Evolutionary conservation across 306 rosid species (phyloP), one percentile per base, ranked within the genome.

Genomic region (Fragaria iinumae): DNA sequence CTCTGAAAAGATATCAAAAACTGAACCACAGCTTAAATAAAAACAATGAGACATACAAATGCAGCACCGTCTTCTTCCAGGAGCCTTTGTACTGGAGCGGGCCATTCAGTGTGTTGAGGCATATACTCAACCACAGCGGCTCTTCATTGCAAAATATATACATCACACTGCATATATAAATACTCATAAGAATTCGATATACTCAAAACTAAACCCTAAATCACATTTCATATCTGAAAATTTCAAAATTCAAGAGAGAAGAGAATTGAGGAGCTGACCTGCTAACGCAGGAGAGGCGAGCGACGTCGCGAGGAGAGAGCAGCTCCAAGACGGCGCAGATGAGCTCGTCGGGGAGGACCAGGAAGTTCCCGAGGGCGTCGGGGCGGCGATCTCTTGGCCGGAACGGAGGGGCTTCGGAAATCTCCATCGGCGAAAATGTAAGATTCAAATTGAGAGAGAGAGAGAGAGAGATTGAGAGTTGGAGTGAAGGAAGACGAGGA

Each of bases 261-360:
- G 32, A 53, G 69, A 39, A 27, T 39, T 3, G 39, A 49, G 39
- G 29, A 21, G 74, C 3, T 4, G 8, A 95, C 99, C 97, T 95
- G 97, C 97, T 92, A 69, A 87, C 99, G 77, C 97, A 95, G 45
- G 99, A 90, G 56, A 90, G 64, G 74, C 93, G 92, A 80, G 96
- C 88, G 69, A 86, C 81, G 50, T 92, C 96, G 39, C 90, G 90
- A 57, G 93, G 88, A 68, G 91, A 45, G 83, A 95, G 93, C 13
- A 50, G 76, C 29, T 92, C 99, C 57, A 92, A 49, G 71, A 95
- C 81, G 29, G 88, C 17, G 76, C 96, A 90, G 84, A 92, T 69
- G 81, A 86, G 87, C 77, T 95, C 97, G 55, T 95, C 99, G 29
- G 97, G 93, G 57, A 95, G 97, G 52, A 87, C 72, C 53, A 82